Conservation (phyloP, 1,284 basidiomycete species). For the Termitomyces sp. region DNA sequence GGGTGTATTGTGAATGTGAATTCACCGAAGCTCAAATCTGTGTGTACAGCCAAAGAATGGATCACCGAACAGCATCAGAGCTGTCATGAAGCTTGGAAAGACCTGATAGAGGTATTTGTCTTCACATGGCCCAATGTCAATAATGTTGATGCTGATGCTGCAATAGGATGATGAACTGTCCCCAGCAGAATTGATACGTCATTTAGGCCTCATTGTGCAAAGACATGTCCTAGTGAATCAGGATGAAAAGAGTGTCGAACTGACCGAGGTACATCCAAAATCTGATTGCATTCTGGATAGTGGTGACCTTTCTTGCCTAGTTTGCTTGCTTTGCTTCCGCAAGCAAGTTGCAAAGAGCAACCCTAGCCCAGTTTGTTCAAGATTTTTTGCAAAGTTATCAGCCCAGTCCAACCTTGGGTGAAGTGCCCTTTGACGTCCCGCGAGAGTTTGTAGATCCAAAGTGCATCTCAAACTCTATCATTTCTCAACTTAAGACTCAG, state of each 20-base stretch:
- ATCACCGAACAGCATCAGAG: neutral
- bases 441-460: neutral
- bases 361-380: neutral
- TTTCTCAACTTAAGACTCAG: neutral
- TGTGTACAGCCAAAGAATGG: neutral
- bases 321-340: neutral
- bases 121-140: neutral
- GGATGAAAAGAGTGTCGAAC: no score
- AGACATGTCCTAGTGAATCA: neutral
- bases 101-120: neutral
- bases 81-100: neutral
- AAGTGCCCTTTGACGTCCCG: neutral
- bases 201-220: neutral
- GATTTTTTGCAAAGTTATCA: neutral
- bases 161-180: no score
- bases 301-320: neutral
- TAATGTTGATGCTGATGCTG: no score
- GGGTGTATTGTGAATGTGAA: neutral
- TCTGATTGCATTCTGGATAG: no score
- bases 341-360: neutral
- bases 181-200: neutral
- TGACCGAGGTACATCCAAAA: no score
- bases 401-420: neutral
- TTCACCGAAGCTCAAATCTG: neutral
- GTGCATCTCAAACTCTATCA: neutral